Evolutionary conservation across 164 flowering plant genomes (phyloP).

Genomic region (Magnolia officinalis): DNA sequence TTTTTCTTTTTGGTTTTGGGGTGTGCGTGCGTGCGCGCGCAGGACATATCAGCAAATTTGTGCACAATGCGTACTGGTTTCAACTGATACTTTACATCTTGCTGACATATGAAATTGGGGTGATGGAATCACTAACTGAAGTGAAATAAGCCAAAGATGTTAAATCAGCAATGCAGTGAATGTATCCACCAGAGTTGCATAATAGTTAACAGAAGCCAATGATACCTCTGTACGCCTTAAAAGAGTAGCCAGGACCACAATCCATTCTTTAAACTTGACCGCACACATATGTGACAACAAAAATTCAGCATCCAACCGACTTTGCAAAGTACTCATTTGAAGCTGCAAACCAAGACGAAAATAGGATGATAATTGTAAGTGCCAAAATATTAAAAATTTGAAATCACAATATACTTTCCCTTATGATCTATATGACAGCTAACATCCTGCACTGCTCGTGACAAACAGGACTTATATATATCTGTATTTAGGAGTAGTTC

Average conservation of each 20-base stretch:
- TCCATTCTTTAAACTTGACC: slow-evolving; percentile 98
- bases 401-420: background rate
- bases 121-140: background rate
- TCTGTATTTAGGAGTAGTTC: too few relatives aligned
- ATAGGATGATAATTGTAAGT: background rate
- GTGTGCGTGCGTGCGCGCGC: too few relatives aligned
- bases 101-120: background rate
- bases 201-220: background rate
- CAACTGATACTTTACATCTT: background rate
- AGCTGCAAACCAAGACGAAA: slow-evolving; percentile 49
- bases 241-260: slow-evolving; percentile 93
- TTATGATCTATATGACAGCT: background rate
- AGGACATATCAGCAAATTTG: background rate
- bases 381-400: background rate
- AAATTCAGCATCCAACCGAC: slow-evolving; percentile 95
- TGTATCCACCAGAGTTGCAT: background rate
- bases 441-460: too few relatives aligned
- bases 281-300: slow-evolving; percentile 97
- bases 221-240: slow-evolving; percentile 87
- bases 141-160: background rate
- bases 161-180: background rate
- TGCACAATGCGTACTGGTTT: background rate
- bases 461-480: too few relatives aligned
- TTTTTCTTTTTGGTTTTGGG: too few relatives aligned
- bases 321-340: slow-evolving; percentile 86